phyloP scores from a whole-genome alignment of 306 rosid genomes.

The Vicia sativa region DNA sequence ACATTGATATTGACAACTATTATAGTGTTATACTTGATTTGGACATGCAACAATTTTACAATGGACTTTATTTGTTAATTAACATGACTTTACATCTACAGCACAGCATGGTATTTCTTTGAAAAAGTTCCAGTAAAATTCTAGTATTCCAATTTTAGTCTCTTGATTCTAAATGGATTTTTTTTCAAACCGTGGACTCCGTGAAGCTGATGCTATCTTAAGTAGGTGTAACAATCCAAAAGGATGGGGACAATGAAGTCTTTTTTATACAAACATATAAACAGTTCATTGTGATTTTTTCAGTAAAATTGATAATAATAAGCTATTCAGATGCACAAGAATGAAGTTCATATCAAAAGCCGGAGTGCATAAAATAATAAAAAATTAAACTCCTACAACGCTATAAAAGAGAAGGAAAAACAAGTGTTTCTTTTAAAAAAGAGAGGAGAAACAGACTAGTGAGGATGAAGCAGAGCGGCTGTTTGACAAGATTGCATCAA shows the following conservation, averaged over 20 bases:
- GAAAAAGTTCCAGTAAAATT: constrained; percentile 14
- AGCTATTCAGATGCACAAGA: constrained; percentile 22
- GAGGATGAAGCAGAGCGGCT: constrained; percentile 43
- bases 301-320: constrained; percentile 3
- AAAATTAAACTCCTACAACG: constrained; percentile 12
- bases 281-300: neutral
- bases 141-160: constrained; percentile 9
- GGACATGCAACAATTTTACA: neutral
- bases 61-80: constrained; percentile 5
- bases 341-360: constrained; percentile 21
- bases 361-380: neutral
- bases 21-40: neutral
- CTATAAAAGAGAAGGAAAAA: constrained; percentile 9
- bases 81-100: constrained; percentile 18
- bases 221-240: too few relatives aligned
- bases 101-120: constrained; percentile 21
- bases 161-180: constrained; percentile 7
- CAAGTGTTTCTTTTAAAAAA: neutral
- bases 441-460: constrained; percentile 37
- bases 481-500: constrained; percentile 79
- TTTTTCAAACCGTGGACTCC: too few relatives aligned
- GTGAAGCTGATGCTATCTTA: too few relatives aligned
- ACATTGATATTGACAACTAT: neutral
- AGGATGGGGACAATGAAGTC: constrained; percentile 45
- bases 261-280: neutral